Base-by-base conservation (phyloP, 2,329 filamentous ascomycete species). In the Nannizziopsis barbatae region DNA sequence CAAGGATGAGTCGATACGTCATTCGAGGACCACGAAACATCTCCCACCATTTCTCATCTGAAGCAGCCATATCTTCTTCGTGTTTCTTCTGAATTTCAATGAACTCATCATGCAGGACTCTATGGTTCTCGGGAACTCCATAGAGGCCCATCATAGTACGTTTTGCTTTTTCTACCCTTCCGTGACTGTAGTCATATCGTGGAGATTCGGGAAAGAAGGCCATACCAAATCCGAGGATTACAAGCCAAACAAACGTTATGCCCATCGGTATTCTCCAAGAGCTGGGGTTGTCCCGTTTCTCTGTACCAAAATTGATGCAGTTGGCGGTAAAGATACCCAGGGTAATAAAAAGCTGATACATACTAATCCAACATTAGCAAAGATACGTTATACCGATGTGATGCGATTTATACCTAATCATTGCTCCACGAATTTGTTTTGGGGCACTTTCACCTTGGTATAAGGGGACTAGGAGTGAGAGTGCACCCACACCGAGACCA, bases 21-120 rank as follows among this genome's bases (percentile, higher is more conserved):
- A 74, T 74, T 45, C 69, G 64, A 10, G 71, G 71, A 8, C 67
- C 71, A 3, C 65, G 68, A 56, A 73, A 66, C 50, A 72, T 65
- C 53, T 71, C 65, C 50, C 66, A 63, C 65, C 68, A 70, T 43
- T 65, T 56, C 31, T 64, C 59, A 15, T 59, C 52, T 17, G 66
- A 66, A 1, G 65, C 66, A 17, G 67, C 65, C 12, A 65, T 62
- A 58, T 79, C 76, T 33, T 75, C 74, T 17, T 80, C 75, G 36
- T 78, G 68, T 59, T 80, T 79, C 46, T 69, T 66, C 56, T 76
- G 73, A 61, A 80, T 80, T 51, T 80, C 77, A 30, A 67, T 56
- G 51, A 80, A 69, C 54, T 81, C 77, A 44, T 73, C 67, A 38
- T 70, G 63, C 39, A 80, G 71, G 50, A 73, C 69, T 33, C 69